Conservation (phyloP, 1,284 basidiomycete species). For the Cerrena zonata region DNA sequence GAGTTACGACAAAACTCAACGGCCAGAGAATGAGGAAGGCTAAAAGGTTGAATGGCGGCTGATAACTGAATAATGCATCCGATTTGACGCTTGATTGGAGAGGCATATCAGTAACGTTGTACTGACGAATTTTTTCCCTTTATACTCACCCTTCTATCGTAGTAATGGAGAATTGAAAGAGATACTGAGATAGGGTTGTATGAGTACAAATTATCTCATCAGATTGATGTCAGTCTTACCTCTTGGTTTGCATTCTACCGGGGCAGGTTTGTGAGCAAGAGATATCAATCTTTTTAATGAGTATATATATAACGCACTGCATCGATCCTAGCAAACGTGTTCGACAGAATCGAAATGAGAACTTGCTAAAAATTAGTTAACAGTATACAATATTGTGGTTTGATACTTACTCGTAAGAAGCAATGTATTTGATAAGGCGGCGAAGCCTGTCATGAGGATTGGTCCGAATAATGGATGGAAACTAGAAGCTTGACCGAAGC, state of each 20-base stretch:
- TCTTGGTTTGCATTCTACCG: constrained; percentile 78
- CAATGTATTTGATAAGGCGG: constrained; percentile 75
- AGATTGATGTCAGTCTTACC: too few species aligned
- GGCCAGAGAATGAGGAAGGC: constrained; percentile 77
- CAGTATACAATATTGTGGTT: not conserved
- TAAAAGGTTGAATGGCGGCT: constrained; percentile 79
- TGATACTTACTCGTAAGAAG: constrained; percentile 64
- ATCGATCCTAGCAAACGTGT: constrained; percentile 78
- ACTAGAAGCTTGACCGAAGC: constrained; percentile 61
- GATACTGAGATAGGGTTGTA: too few species aligned
- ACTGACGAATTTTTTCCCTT: constrained; percentile 8
- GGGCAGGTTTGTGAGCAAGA: constrained; percentile 1
- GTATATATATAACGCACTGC: too few species aligned
- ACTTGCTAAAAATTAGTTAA: constrained; percentile 39
- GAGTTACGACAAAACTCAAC: constrained; percentile 64
- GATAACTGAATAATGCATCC: constrained; percentile 86
- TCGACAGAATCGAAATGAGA: constrained; percentile 80
- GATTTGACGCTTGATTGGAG: constrained; percentile 63
- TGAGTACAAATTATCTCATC: too few species aligned
- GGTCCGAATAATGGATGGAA: constrained; percentile 85
- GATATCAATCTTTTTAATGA: constrained; percentile 1
- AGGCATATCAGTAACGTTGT: not conserved
- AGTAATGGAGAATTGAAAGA: constrained; percentile 82
- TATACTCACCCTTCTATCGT: constrained; percentile 77
- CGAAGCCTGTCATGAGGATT: constrained; percentile 80